Evolutionary conservation across 371 early-diverging fungal genomes (phyloP).

Genomic region (Mycotypha africana): DNA sequence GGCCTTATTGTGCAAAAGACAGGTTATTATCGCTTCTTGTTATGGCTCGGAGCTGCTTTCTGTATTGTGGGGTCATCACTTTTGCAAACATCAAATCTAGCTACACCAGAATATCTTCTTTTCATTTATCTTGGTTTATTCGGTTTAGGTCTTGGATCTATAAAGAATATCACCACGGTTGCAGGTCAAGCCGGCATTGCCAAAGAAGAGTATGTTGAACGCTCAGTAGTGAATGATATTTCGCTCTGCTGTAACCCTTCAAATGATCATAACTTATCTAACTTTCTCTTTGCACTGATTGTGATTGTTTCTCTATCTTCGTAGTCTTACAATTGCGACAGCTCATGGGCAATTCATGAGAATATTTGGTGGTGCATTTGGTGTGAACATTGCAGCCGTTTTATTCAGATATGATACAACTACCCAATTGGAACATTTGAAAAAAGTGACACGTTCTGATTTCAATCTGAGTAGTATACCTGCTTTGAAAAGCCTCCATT

Average conservation of each 20-base stretch:
- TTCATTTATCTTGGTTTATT: constrained; percentile 39
- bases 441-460: not conserved
- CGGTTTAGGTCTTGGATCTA: constrained; percentile 51
- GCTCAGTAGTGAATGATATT: no score
- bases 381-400: constrained; percentile 56
- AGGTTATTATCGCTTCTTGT: constrained; percentile 25
- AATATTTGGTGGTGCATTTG: constrained; percentile 66
- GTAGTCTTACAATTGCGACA: constrained; percentile 11
- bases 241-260: no score
- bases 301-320: no score
- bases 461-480: not conserved
- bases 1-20: constrained; percentile 40
- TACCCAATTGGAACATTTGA: not conserved
- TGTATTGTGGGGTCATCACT: constrained; percentile 41
- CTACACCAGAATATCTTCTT: constrained; percentile 23
- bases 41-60: constrained; percentile 46
- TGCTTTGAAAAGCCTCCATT: not conserved
- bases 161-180: constrained; percentile 31
- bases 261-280: not conserved
- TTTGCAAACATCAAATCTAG: constrained; percentile 36
- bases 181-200: constrained; percentile 12
- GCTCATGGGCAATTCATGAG: constrained; percentile 37
- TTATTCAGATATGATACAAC: constrained; percentile 42
- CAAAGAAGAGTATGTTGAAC: not conserved
- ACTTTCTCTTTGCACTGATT: not conserved